Evolutionary conservation across 495 filamentous ascomycete species (phyloP).

Genomic region (Aspergillus heteromorphus): DNA sequence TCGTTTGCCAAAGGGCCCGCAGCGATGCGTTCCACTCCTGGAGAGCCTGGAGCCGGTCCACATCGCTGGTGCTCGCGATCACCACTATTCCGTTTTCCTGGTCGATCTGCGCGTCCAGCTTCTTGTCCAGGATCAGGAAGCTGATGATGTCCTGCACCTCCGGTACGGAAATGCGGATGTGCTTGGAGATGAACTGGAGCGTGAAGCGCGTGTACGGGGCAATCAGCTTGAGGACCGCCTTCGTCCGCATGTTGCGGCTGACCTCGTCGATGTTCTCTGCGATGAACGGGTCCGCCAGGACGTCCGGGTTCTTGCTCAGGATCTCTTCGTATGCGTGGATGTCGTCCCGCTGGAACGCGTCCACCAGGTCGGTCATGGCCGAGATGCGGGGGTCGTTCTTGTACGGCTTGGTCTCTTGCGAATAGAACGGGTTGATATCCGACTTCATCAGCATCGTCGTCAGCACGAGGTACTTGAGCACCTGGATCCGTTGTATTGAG

Average conservation of each 20-base stretch:
- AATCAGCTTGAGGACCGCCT: slow-evolving; percentile 88
- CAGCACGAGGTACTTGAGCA: slow-evolving; percentile 93
- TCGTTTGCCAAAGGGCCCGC: slow-evolving; percentile 53
- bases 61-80: slow-evolving; percentile 69
- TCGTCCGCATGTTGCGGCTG: slow-evolving; percentile 95
- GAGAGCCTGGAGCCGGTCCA: slow-evolving; percentile 67
- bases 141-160: slow-evolving; percentile 93
- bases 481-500: slow-evolving; percentile 91
- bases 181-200: slow-evolving; percentile 75
- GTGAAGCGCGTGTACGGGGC: slow-evolving; percentile 92
- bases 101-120: slow-evolving; percentile 82
- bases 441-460: slow-evolving; percentile 98
- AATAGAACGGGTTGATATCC: slow-evolving; percentile 99
- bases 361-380: slow-evolving; percentile 94
- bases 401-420: slow-evolving; percentile 99
- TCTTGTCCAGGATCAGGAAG: slow-evolving; percentile 85
- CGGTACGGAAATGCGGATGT: slow-evolving; percentile 72
- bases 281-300: slow-evolving; percentile 90
- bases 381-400: slow-evolving; percentile 90
- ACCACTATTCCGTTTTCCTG: slow-evolving; percentile 78
- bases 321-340: slow-evolving; percentile 87
- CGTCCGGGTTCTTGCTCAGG: slow-evolving; percentile 80
- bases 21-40: slow-evolving; percentile 68
- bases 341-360: slow-evolving; percentile 94
- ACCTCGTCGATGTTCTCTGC: slow-evolving; percentile 99